Conservation (phyloP, 108 stramenopile genomes). For the Skeletonema potamos region DNA sequence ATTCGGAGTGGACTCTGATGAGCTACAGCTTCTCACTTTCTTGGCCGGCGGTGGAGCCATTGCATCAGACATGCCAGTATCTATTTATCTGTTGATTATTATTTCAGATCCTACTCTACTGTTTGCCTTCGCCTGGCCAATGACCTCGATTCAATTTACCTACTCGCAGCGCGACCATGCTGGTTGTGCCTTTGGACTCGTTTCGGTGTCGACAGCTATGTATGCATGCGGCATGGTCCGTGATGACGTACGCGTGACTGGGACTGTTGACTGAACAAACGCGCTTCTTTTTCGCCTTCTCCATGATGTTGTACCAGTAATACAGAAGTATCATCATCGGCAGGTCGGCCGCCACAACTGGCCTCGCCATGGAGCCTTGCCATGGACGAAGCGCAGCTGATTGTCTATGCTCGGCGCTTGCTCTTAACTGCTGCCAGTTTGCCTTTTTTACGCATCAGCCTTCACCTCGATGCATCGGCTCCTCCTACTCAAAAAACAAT, state of each 20-base stretch:
- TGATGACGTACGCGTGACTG: neutral
- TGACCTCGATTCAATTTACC: too few relatives aligned
- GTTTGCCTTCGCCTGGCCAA: neutral
- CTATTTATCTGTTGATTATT: neutral
- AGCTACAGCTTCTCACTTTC: slow-evolving; percentile 32
- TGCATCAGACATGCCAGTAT: neutral
- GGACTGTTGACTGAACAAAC: neutral
- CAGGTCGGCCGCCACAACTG: neutral
- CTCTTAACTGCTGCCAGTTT: slow-evolving; percentile 70
- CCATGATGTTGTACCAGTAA: too few relatives aligned
- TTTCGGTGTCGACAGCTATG: too few relatives aligned
- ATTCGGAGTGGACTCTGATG: slow-evolving; percentile 25
- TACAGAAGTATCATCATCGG: too few relatives aligned
- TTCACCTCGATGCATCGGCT: slow-evolving; percentile 35
- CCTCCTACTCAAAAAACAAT: slow-evolving; percentile 8
- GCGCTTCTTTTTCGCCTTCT: neutral
- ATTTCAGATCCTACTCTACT: neutral
- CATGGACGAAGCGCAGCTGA: slow-evolving; percentile 11
- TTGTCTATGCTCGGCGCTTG: slow-evolving; percentile 52
- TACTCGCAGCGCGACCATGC: too few relatives aligned
- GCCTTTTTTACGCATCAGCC: slow-evolving; percentile 44
- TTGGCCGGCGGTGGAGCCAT: slow-evolving; percentile 1
- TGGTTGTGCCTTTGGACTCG: too few relatives aligned
- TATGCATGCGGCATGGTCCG: too few relatives aligned
- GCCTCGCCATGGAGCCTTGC: neutral